A percentile compares a stretch with the other conserved stretches of the same genome.
phyloP scores from a whole-genome alignment of 1,284 basidiomycete genomes.

The Fomitopsis palustris region DNA sequence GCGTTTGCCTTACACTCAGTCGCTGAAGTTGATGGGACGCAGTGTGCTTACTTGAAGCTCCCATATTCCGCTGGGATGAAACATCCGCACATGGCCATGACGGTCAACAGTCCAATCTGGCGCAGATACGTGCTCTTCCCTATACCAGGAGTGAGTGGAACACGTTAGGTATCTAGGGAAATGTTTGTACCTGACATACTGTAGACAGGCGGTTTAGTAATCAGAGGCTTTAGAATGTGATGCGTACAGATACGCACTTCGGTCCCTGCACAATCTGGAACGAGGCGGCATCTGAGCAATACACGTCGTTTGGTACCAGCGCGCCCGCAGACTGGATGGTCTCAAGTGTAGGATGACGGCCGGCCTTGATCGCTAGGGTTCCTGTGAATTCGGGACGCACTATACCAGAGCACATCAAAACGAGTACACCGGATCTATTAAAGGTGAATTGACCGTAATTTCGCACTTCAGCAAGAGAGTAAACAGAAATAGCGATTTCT shows the following conservation, averaged over 20 bases:
- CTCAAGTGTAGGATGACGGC: constrained; percentile 85
- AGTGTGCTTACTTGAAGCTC: constrained; percentile 58
- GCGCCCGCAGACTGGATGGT: constrained; percentile 63
- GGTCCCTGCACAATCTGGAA: constrained; percentile 91
- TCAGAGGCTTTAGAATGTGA: constrained; percentile 78
- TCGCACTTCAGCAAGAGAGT: constrained; percentile 43
- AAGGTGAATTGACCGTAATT: constrained; percentile 54
- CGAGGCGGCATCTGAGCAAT: constrained; percentile 72
- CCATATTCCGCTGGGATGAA: constrained; percentile 92
- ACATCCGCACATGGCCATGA: constrained; percentile 88
- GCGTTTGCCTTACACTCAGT: neutral
- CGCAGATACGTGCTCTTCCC: constrained; percentile 93
- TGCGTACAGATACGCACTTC: constrained; percentile 52
- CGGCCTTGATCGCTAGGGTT: constrained; percentile 81
- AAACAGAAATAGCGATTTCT: neutral
- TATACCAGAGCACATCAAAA: constrained; percentile 26
- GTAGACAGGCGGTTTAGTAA: constrained; percentile 73
- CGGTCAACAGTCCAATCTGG: constrained; percentile 79
- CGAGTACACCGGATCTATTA: neutral
- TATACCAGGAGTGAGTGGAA: constrained; percentile 13
- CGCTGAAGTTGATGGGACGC: neutral
- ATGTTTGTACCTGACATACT: constrained; percentile 74
- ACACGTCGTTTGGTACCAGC: constrained; percentile 85
- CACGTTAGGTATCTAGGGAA: neutral
- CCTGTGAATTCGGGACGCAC: constrained; percentile 87